These are phyloP conservation scores for Clohesyomyces aquaticus DNA, from an alignment of 495 filamentous ascomycete species.

Conservation along the genomic window DNA sequence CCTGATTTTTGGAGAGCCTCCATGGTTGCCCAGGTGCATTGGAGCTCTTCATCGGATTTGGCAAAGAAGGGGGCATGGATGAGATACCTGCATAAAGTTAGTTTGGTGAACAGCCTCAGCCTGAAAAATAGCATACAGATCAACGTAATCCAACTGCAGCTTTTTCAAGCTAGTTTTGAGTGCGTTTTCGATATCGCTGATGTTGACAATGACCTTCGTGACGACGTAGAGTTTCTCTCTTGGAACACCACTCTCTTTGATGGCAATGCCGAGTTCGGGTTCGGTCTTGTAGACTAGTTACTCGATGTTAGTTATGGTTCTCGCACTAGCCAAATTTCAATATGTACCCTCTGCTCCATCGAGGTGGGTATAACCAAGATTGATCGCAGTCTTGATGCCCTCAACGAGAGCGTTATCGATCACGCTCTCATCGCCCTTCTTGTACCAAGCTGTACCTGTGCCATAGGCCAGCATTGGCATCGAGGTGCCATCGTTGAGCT, in stretches of 20 bases:
- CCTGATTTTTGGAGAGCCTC: conserved; percentile 73
- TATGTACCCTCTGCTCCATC: conserved; percentile 62
- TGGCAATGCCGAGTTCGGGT: conserved; percentile 71
- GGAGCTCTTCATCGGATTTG: conserved; percentile 62
- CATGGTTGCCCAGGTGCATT: conserved; percentile 74
- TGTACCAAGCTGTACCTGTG: conserved; percentile 66
- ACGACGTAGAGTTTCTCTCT: conserved; percentile 75
- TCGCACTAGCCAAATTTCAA: not conserved
- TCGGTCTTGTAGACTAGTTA: conserved; percentile 77
- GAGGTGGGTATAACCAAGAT: conserved; percentile 72
- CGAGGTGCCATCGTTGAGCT: conserved; percentile 72
- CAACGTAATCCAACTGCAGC: conserved; percentile 77
- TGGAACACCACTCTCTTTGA: conserved; percentile 66
- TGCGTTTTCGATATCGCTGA: conserved; percentile 63
- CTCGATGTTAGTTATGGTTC: not conserved
- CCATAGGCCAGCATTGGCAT: conserved; percentile 80
- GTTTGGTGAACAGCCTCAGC: not conserved
- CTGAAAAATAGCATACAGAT: conserved; percentile 56
- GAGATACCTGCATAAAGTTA: conserved; percentile 59
- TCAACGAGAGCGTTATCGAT: conserved; percentile 61
- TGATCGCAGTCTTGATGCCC: conserved; percentile 67
- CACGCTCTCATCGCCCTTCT: conserved; percentile 47
- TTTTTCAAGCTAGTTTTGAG: conserved; percentile 73
- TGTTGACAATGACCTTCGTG: conserved; percentile 69
- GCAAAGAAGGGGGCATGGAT: conserved; percentile 79